These are phyloP conservation scores for Calcarisporium arbuscula DNA, from an alignment of 2,329 filamentous ascomycete species.

Conservation along the genomic window DNA sequence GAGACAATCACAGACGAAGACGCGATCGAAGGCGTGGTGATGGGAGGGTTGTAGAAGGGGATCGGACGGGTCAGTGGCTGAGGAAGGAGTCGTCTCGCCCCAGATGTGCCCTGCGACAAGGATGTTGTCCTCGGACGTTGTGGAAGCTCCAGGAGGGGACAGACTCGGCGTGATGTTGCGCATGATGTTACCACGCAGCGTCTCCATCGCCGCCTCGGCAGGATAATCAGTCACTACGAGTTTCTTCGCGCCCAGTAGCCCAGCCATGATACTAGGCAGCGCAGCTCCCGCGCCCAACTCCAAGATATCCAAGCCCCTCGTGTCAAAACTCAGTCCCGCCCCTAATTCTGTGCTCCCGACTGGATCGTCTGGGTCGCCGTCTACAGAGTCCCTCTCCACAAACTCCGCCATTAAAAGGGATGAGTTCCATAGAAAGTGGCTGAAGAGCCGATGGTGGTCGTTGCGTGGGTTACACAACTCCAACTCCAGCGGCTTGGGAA, in stretches of 20 bases:
- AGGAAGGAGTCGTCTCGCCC: conserved; percentile 45
- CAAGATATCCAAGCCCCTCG: conserved; percentile 46
- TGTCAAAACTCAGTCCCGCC: conserved; percentile 30
- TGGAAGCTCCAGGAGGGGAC: conserved; percentile 20
- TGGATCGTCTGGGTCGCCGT: conserved; percentile 8
- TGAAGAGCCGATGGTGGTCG: conserved; percentile 57
- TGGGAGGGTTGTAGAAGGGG: conserved; percentile 2
- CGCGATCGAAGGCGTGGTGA: conserved; percentile 46
- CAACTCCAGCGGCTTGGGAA: conserved; percentile 38
- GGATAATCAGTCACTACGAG: conserved; percentile 65
- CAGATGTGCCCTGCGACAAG: conserved; percentile 56
- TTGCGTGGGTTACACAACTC: conserved; percentile 40
- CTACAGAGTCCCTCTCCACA: conserved; percentile 42
- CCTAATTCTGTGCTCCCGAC: conserved; percentile 2
- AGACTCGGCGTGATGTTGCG: conserved; percentile 37
- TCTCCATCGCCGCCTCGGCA: conserved; percentile 49
- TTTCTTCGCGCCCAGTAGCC: conserved; percentile 39
- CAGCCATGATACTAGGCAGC: conserved; percentile 44
- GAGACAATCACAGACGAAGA: conserved; percentile 66
- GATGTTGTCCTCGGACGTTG: conserved; percentile 22
- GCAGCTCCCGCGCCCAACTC: conserved; percentile 64
- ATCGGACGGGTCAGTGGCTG: too few species aligned
- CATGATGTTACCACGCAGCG: conserved; percentile 51
- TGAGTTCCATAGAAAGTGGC: conserved; percentile 70
- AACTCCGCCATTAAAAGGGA: conserved; percentile 49